A percentile compares a stretch with the other conserved stretches of the same genome.
Evolutionary conservation across 73 alveolate species (phyloP).

Genomic region (Paramecium octaurelia): DNA sequence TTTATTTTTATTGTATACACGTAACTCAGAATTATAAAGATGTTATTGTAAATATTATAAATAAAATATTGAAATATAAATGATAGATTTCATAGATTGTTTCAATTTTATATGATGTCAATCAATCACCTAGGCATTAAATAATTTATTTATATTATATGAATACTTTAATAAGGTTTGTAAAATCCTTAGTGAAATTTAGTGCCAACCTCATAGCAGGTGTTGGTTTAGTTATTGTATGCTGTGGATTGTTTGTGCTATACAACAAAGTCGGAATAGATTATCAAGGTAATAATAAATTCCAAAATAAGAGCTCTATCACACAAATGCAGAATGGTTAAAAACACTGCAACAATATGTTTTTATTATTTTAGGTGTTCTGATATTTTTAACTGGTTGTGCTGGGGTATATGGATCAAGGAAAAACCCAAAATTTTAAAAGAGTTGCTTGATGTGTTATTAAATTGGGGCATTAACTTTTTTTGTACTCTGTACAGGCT

Average conservation of each 20-base stretch:
- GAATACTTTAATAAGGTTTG: neutral
- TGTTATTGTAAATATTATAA: neutral
- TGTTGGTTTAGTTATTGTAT: neutral
- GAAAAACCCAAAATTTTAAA: neutral
- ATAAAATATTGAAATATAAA: neutral
- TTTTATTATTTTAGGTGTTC: neutral
- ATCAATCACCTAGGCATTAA: neutral
- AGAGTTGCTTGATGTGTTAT: neutral
- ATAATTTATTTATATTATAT: neutral
- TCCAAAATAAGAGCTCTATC: neutral
- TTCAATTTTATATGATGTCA: neutral
- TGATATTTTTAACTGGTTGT: neutral
- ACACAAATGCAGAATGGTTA: neutral
- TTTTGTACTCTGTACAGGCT: neutral
- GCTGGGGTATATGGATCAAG: neutral
- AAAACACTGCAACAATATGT: neutral
- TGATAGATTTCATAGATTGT: neutral
- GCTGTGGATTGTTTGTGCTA: neutral
- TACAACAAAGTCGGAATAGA: neutral
- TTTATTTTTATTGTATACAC: neutral
- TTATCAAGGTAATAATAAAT: neutral
- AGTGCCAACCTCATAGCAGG: neutral
- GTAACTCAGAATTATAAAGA: neutral
- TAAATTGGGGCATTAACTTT: neutral
- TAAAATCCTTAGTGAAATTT: neutral